A percentile compares a stretch with the other conserved stretches of the same genome.
Conservation (phyloP, 2,329 filamentous ascomycete genomes). For the Pseudogymnoascus pannorum region DNA sequence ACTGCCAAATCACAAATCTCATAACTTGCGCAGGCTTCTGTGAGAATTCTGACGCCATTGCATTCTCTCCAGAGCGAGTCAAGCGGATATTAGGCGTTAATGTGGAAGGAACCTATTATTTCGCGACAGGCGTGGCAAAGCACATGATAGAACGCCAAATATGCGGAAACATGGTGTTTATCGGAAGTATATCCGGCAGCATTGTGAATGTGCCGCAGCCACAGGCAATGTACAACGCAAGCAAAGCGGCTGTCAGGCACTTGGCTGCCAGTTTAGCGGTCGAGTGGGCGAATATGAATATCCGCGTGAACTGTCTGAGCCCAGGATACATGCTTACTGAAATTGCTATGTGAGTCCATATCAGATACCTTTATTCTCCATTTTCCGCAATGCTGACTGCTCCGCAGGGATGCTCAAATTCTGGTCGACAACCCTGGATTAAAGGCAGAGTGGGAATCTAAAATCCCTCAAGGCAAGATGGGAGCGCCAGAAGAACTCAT, state of each 20-base stretch:
- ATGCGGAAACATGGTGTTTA: constrained; percentile 82
- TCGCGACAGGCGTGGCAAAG: constrained; percentile 74
- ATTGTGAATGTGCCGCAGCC: constrained; percentile 96
- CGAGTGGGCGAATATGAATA: constrained; percentile 83
- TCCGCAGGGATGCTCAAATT: constrained; percentile 64
- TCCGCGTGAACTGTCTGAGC: constrained; percentile 91
- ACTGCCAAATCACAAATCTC: constrained; percentile 81
- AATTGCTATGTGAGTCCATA: constrained; percentile 44
- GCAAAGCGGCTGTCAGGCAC: constrained; percentile 88
- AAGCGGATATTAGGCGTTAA: constrained; percentile 93
- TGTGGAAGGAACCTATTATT: constrained; percentile 86
- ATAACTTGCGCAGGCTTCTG: constrained; percentile 96
- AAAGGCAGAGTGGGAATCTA: constrained; percentile 80
- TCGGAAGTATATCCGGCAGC: constrained; percentile 83
- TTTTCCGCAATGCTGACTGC: constrained; percentile 15
- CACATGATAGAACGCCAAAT: constrained; percentile 79
- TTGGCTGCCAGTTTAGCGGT: constrained; percentile 81
- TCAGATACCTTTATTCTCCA: constrained; percentile 32
- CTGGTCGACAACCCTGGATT: constrained; percentile 88
- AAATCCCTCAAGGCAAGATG: constrained; percentile 93
- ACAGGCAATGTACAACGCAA: constrained; percentile 85
- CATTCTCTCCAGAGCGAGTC: constrained; percentile 84
- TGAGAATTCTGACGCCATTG: constrained; percentile 88
- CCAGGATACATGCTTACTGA: constrained; percentile 96
- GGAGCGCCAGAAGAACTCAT: constrained; percentile 85